phyloP scores from a whole-genome alignment of 805 yeast genomes.

The Sungouiella blattae region DNA sequence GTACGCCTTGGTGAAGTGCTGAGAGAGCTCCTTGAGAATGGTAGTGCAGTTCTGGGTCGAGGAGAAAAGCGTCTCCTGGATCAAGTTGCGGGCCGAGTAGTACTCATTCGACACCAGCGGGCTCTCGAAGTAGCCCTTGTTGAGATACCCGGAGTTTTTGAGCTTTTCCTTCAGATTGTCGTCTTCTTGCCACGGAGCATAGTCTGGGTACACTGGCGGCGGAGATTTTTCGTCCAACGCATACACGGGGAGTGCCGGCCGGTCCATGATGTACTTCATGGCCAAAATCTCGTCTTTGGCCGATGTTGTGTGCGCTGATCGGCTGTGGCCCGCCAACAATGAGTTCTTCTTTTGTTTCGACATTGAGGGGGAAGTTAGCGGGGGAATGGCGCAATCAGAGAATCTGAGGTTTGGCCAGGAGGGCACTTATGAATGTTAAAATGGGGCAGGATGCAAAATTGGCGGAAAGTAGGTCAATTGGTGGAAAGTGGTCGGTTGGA shows the following conservation, averaged over 20 bases:
- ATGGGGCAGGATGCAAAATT: too few species aligned
- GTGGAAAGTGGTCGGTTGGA: too few species aligned
- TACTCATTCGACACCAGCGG: slow-evolving; percentile 65
- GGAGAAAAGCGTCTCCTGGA: slow-evolving; percentile 40
- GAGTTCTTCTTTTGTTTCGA: slow-evolving; percentile 13
- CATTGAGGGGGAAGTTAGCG: too few species aligned
- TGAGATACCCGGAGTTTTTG: slow-evolving; percentile 47
- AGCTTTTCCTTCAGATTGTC: slow-evolving; percentile 42
- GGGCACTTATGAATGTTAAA: too few species aligned
- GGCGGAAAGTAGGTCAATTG: too few species aligned
- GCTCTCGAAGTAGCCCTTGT: slow-evolving; percentile 67
- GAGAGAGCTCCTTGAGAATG: slow-evolving; percentile 35
- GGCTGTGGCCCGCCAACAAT: slow-evolving; percentile 11
- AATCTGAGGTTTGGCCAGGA: too few species aligned
- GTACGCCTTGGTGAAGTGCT: slow-evolving; percentile 36
- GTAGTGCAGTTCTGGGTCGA: slow-evolving; percentile 33
- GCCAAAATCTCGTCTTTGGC: slow-evolving; percentile 31
- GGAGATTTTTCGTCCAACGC: slow-evolving; percentile 28
- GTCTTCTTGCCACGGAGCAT: slow-evolving; percentile 54
- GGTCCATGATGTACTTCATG: slow-evolving; percentile 35
- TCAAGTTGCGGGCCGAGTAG: slow-evolving; percentile 63
- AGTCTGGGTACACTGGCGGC: slow-evolving; percentile 58
- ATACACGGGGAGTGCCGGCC: slow-evolving; percentile 30
- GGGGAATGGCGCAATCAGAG: too few species aligned
- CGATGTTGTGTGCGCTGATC: slow-evolving; percentile 16